phyloP scores from a whole-genome alignment of 1,139 yeast species.

The Yamadazyma membranifaciens region DNA sequence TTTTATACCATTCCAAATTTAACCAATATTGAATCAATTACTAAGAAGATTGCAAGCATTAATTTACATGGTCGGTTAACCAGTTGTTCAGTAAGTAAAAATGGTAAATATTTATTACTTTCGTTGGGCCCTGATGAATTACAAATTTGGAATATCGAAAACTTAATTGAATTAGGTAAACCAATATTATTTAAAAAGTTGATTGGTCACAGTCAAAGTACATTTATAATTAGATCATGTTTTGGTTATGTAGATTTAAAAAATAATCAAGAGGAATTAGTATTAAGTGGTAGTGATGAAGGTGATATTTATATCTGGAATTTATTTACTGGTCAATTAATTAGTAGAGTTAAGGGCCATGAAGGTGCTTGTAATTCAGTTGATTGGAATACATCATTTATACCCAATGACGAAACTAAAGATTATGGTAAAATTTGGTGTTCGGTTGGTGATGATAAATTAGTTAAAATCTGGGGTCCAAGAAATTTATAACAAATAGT shows the following conservation, averaged over 20 bases:
- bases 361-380: conserved; percentile 68
- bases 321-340: conserved; percentile 65
- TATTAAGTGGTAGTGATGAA: conserved; percentile 82
- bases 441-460: conserved; percentile 81
- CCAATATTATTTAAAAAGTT: conserved; percentile 58
- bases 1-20: conserved; percentile 46
- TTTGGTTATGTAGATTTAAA: conserved; percentile 54
- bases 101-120: conserved; percentile 54
- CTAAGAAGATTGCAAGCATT: conserved; percentile 33
- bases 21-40: conserved; percentile 32
- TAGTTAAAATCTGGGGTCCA: conserved; percentile 66
- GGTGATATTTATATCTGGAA: conserved; percentile 83
- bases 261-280: conserved; percentile 59
- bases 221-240: conserved; percentile 72
- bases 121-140: conserved; percentile 76
- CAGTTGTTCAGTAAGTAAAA: conserved; percentile 39
- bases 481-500: conserved; percentile 14
- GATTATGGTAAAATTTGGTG: conserved; percentile 62
- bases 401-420: conserved; percentile 19
- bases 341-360: conserved; percentile 64
- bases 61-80: conserved; percentile 38
- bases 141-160: conserved; percentile 67
- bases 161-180: conserved; percentile 17
- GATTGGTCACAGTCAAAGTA: conserved; percentile 69
- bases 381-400: conserved; percentile 59